phyloP scores from a whole-genome alignment of 148 eudicot genomes.

The Tetragonia tetragonoides region DNA sequence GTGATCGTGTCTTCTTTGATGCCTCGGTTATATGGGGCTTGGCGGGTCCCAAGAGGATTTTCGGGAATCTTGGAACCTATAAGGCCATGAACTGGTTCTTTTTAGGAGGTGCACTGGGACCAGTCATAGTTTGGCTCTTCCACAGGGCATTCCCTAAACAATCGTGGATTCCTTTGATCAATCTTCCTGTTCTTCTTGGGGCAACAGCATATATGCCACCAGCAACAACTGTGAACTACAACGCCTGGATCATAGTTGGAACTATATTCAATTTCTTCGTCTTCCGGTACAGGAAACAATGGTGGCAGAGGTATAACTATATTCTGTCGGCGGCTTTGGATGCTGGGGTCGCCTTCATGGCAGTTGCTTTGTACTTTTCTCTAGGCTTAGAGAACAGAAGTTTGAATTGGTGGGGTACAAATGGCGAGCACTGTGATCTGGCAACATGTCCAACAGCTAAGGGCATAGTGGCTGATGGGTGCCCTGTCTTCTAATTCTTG shows the following conservation, averaged over 20 bases:
- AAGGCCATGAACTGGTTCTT: constrained; percentile 94
- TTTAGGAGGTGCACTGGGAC: constrained; percentile 85
- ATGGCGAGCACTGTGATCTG: constrained; percentile 79
- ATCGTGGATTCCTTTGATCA: constrained; percentile 85
- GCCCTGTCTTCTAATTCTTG: constrained; percentile 48
- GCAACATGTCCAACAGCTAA: constrained; percentile 89
- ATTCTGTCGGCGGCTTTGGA: constrained; percentile 92
- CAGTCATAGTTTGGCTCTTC: constrained; percentile 76
- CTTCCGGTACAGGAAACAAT: constrained; percentile 71
- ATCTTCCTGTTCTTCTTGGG: constrained; percentile 89
- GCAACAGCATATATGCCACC: constrained; percentile 88
- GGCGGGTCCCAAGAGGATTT: constrained; percentile 86
- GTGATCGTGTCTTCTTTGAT: constrained; percentile 85
- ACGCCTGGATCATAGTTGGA: constrained; percentile 78
- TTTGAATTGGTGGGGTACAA: constrained; percentile 88
- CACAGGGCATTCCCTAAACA: constrained; percentile 83
- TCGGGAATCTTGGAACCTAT: constrained; percentile 75
- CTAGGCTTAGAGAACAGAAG: constrained; percentile 61
- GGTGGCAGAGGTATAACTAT: constrained; percentile 99
- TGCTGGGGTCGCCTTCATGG: constrained; percentile 99
- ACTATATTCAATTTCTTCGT: constrained; percentile 85
- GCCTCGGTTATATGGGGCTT: constrained; percentile 99
- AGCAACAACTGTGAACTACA: constrained; percentile 87
- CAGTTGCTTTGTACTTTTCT: constrained; percentile 68
- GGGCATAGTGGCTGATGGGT: constrained; percentile 69